These are phyloP conservation scores for Hericium coralloides DNA, from an alignment of 768 basidiomycete genomes.

Conservation along the genomic window DNA sequence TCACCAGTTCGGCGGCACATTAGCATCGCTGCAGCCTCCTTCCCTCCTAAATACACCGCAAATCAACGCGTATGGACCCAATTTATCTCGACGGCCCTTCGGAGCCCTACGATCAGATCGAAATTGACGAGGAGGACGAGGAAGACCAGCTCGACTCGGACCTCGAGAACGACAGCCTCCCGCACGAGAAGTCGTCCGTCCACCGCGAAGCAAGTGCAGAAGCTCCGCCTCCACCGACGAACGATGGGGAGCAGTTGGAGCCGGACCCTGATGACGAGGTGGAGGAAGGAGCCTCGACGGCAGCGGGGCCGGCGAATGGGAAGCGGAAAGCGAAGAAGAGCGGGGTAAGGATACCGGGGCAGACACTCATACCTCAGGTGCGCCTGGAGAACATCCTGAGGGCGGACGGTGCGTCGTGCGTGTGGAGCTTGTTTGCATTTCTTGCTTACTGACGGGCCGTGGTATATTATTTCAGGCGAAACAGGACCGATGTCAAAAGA, in stretches of 20 bases:
- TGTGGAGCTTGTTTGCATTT: neutral
- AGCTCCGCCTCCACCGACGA: neutral
- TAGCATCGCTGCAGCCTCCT: too few relatives aligned
- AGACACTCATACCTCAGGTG: conserved; percentile 9
- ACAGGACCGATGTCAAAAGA: conserved; percentile 16
- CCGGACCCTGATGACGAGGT: conserved; percentile 12
- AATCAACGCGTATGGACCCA: conserved; percentile 9
- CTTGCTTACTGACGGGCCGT: neutral
- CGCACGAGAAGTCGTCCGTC: neutral
- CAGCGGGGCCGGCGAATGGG: conserved; percentile 1
- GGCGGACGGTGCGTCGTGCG: conserved; percentile 10
- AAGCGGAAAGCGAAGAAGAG: conserved; percentile 9
- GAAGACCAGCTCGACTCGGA: conserved; percentile 16
- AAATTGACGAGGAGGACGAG: conserved; percentile 14
- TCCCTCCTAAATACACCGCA: too few relatives aligned
- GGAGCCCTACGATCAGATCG: conserved; percentile 8
- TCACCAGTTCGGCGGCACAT: too few relatives aligned
- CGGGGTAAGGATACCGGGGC: conserved; percentile 11
- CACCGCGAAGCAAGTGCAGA: neutral
- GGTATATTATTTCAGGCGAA: conserved; percentile 2
- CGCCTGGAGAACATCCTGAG: conserved; percentile 14
- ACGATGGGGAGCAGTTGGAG: conserved; percentile 13
- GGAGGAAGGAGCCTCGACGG: neutral
- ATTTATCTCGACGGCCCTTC: conserved; percentile 13
- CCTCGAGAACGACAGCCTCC: conserved; percentile 6